phyloP scores from a whole-genome alignment of 2,329 filamentous ascomycete species.

The Microascus cirrosus region DNA sequence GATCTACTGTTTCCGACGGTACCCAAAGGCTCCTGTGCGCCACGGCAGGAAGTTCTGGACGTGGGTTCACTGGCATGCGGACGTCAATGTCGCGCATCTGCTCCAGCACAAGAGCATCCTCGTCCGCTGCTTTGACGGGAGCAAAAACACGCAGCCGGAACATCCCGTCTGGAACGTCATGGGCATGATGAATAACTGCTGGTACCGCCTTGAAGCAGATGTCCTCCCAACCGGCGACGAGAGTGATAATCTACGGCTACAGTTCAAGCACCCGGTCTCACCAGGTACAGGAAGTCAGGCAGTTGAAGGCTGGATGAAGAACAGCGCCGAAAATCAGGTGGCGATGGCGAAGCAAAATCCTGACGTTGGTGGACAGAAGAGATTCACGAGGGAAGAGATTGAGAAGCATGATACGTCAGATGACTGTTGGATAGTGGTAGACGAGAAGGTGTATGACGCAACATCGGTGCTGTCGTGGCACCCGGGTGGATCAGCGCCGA shows the following conservation, averaged over 20 bases:
- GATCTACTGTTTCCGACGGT: constrained; percentile 19
- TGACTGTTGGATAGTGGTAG: constrained; percentile 42
- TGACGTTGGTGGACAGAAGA: constrained; percentile 30
- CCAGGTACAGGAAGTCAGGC: constrained; percentile 24
- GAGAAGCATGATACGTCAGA: constrained; percentile 34
- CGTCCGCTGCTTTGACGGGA: constrained; percentile 35
- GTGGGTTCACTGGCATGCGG: constrained; percentile 40
- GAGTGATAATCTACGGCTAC: constrained; percentile 19
- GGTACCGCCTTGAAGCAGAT: constrained; percentile 31
- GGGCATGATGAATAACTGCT: constrained; percentile 45
- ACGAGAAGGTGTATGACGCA: constrained; percentile 38
- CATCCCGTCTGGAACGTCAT: constrained; percentile 34
- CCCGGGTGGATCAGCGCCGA: constrained; percentile 34
- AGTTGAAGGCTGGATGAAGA: constrained; percentile 36
- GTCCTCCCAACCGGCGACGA: constrained; percentile 19
- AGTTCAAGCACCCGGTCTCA: constrained; percentile 35
- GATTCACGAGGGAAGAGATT: constrained; percentile 41
- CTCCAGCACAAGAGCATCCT: constrained; percentile 27
- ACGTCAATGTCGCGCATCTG: constrained; percentile 31
- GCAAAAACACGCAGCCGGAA: constrained; percentile 37
- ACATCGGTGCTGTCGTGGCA: constrained; percentile 35
- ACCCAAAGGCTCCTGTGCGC: constrained; percentile 33
- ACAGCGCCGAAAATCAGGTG: constrained; percentile 29
- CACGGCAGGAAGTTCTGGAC: constrained; percentile 43
- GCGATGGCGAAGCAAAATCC: constrained; percentile 27